These are phyloP conservation scores for Paraconiothyrium brasiliense DNA, from an alignment of 2,329 filamentous ascomycete genomes.

Conservation along the genomic window DNA sequence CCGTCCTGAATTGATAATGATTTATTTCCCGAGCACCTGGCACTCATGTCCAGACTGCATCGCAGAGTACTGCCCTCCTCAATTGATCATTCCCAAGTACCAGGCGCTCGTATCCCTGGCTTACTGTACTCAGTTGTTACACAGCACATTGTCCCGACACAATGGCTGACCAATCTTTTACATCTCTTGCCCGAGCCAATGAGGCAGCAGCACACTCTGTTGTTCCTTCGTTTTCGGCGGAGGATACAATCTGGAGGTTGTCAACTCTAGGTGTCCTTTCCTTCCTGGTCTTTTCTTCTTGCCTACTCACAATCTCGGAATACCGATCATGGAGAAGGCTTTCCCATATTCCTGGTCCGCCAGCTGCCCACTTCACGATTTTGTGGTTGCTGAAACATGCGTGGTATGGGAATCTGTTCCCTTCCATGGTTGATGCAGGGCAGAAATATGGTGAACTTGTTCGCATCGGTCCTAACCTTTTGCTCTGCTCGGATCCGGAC, in stretches of 20 bases:
- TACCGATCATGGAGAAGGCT: constrained; percentile 5
- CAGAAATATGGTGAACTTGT: constrained; percentile 3
- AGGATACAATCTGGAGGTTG: not conserved
- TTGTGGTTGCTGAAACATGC: constrained; percentile 10
- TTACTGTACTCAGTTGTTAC: not conserved
- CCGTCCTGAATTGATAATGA: not conserved
- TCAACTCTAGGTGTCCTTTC: not conserved
- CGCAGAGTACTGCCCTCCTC: not conserved
- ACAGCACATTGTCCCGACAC: not conserved
- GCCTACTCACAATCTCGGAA: constrained; percentile 3
- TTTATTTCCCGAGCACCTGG: not conserved
- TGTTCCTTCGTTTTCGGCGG: not conserved
- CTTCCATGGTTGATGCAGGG: constrained; percentile 4
- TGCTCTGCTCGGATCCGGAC: constrained; percentile 9
- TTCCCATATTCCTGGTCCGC: constrained; percentile 2
- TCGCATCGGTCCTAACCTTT: constrained; percentile 7
- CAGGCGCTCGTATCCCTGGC: not conserved
- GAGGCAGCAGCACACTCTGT: not conserved
- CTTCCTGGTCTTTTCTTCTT: not conserved
- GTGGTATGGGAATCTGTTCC: constrained; percentile 4
- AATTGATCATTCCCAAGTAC: not conserved
- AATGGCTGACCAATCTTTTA: constrained; percentile 8
- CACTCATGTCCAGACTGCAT: not conserved
- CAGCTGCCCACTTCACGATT: constrained; percentile 2
- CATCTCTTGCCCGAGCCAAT: not conserved